Base-by-base conservation (phyloP, 805 yeast genomes). In the Saccharomycopsis lassenensis region DNA sequence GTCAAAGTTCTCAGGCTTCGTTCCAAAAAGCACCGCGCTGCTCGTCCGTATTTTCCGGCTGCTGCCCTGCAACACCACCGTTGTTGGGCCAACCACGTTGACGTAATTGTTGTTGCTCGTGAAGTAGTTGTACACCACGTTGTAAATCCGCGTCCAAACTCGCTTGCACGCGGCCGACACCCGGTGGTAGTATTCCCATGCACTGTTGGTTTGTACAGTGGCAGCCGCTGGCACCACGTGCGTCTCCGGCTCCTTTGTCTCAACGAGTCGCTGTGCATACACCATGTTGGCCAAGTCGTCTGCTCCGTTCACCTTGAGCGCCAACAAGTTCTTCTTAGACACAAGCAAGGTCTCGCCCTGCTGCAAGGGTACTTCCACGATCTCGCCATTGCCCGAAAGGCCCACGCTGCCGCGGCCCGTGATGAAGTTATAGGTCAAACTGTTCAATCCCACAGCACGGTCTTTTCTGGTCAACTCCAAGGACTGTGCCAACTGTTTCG, bases 361-460 rank as follows among this genome's bases (percentile, higher is more conserved):
- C 11, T 46, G 49, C 14, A 65, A 47, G 29, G 49, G 50, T 11
- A 62, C 50, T 36, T 55, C 54, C 43, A 62, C 62, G 12, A 65
- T 48, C n/a, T 61, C 48, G 1, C 71, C 70, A 25, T 54, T 51
- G 3, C 69, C 70, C 1, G 52, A 57, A 18, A 65, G 42, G 2
- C 65, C 69, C 11, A 59, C 52, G 28, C 55, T 58, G 0, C 71
- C 71, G 27, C 71, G 49, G 4, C 71, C 70, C 16, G 58, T 54
- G 7, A 65, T 37, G 27, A 65, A 52, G 5, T 58, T 57, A 40
- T 55, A 65, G 1, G 63, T 59, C 5, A 19, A 10, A 5, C 27
- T 27, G 11, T 23, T 11, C 5, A 21, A 21, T 33, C 21, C 12
- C 24, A 11, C 24, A 22, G 10, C 24, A 22, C 24, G 24, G 24